A percentile compares a stretch with the other conserved stretches of the same genome.
These are phyloP conservation scores for Neurospora sp. DNA, from an alignment of 495 filamentous ascomycete species.

Conservation along the genomic window DNA sequence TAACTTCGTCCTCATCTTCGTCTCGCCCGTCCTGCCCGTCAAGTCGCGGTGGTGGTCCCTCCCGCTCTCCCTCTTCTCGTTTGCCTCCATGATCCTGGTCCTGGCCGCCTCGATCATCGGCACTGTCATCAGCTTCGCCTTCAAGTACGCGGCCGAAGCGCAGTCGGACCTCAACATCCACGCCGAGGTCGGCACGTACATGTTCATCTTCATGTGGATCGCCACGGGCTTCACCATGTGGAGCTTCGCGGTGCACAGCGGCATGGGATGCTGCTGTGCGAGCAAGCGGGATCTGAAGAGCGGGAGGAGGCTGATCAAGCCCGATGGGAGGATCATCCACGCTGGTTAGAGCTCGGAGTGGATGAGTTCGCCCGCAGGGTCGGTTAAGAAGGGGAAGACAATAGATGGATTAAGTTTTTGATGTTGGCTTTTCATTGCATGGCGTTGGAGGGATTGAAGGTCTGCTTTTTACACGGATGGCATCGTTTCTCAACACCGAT, in stretches of 20 bases:
- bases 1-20: constrained; percentile 47
- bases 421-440: background rate
- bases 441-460: background rate
- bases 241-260: constrained; percentile 60
- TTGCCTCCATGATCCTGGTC: constrained; percentile 56
- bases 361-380: background rate
- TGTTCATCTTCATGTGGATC: constrained; percentile 90
- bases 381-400: constrained; percentile 1
- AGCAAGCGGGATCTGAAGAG: constrained; percentile 48
- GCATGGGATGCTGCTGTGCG: constrained; percentile 65
- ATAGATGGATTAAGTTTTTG: background rate
- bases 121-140: constrained; percentile 71
- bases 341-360: background rate
- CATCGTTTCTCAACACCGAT: background rate
- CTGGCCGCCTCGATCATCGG: constrained; percentile 62
- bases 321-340: background rate
- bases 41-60: constrained; percentile 39
- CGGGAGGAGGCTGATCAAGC: constrained; percentile 23
- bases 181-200: constrained; percentile 56
- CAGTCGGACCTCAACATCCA: constrained; percentile 62
- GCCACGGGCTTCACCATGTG: constrained; percentile 55
- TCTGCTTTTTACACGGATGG: background rate
- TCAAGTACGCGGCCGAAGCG: constrained; percentile 59
- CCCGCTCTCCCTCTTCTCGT: constrained; percentile 45
- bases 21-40: constrained; percentile 28